Base-by-base conservation (phyloP, 1,284 basidiomycete genomes). In the Ceratobasidium sp. region DNA sequence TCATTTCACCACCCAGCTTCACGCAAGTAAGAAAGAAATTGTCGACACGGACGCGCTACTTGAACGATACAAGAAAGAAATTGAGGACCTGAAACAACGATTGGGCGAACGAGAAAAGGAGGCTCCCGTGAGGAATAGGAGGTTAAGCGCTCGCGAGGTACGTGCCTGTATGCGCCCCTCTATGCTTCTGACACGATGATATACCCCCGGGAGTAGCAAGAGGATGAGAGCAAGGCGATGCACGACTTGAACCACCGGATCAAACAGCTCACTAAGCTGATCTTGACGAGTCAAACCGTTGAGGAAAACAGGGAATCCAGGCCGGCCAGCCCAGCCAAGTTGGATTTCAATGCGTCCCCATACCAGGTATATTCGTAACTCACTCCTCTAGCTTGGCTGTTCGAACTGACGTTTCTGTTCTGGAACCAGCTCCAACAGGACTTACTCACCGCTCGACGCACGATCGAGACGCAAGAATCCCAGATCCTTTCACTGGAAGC, bases 21-120 rank as follows among this genome's bases (percentile, higher is more conserved):
- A 93, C 76, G 97, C 97, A 0, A 89, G 93, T 83, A 93, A 94
- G 87, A 96, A 95, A 81, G 96, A 98, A 82, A 87, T 98, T 24
- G 89, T 96, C 7, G 95, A 97, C 79, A 95, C 94, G 0, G 94
- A 96, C 78, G 95, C 95, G 0, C 86, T 98, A 34, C 93, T 98
- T 76, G 91, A 93, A 83, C 88, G 95, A 74, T 98, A 98, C 81
- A 88, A 92, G 78, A 92, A 91, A 80, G 94, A 97, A 83, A 96
- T 97, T 76, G 93, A 93, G 41, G 92, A 95, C 58, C 88, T 96
- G 74, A 92, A 89, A 83, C 83, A 81, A 7, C 84, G 91, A 43
- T 83, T 95, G 43, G 82, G 86, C 34, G 90, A 93, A 78, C 85
- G 89, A 61, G 92, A 94, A 81, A 86, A 86, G 11, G 84, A 84